Evolutionary conservation across 495 filamentous ascomycete species (phyloP).

Genomic region (Penicillium maclennaniae): DNA sequence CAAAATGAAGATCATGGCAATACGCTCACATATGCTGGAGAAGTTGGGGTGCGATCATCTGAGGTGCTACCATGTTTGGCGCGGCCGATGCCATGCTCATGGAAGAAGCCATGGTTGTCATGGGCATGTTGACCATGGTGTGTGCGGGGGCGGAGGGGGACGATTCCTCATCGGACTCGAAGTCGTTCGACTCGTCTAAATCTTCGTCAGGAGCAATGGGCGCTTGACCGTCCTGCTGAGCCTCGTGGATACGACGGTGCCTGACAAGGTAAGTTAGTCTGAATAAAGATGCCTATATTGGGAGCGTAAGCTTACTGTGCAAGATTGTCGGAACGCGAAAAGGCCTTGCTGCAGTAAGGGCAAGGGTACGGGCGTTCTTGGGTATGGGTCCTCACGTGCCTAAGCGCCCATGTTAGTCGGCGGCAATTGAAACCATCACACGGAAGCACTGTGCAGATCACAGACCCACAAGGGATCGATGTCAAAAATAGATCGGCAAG

Average conservation of each 20-base stretch:
- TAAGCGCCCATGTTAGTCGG: slow-evolving; percentile 56
- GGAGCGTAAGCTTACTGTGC: slow-evolving; percentile 69
- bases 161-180: slow-evolving; percentile 71
- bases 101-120: slow-evolving; percentile 39
- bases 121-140: slow-evolving; percentile 33
- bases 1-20: slow-evolving; percentile 1
- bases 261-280: slow-evolving; percentile 34
- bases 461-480: slow-evolving; percentile 10
- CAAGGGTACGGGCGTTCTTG: slow-evolving; percentile 98
- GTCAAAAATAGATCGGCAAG: slow-evolving; percentile 22
- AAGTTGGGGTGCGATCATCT: slow-evolving; percentile 46
- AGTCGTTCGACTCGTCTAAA: slow-evolving; percentile 67
- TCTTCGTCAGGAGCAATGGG: slow-evolving; percentile 67
- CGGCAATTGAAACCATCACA: slow-evolving; percentile 51
- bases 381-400: slow-evolving; percentile 98
- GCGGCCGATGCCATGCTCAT: slow-evolving; percentile 39
- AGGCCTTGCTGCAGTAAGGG: slow-evolving; percentile 96
- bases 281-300: neutral
- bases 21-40: slow-evolving; percentile 42
- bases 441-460: slow-evolving; percentile 18
- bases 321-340: slow-evolving; percentile 96
- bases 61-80: slow-evolving; percentile 33
- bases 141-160: slow-evolving; percentile 44
- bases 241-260: slow-evolving; percentile 94
- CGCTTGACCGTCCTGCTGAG: slow-evolving; percentile 62